A percentile compares a stretch with the other conserved stretches of the same genome.
phyloP scores from a whole-genome alignment of 768 basidiomycete species.

The Leucocoprinus leucothites region DNA sequence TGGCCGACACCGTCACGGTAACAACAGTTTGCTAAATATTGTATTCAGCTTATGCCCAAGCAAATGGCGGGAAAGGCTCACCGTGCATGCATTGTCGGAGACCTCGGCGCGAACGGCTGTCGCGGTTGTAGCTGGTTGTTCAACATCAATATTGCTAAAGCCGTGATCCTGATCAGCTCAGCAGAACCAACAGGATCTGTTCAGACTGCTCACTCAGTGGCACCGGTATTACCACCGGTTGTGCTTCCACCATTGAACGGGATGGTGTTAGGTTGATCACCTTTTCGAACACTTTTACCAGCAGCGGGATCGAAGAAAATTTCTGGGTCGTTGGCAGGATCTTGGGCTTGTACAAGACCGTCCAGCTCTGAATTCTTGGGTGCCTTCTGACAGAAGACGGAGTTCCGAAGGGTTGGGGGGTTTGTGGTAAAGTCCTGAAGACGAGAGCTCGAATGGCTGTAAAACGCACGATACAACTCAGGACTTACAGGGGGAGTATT shows the following conservation, averaged over 20 bases:
- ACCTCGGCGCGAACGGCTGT: background rate
- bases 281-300: constrained; percentile 38
- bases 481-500: constrained; percentile 52
- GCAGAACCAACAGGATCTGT: background rate
- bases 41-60: background rate
- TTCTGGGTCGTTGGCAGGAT: constrained; percentile 47
- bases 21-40: constrained; percentile 21
- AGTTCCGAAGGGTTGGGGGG: constrained; percentile 47
- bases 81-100: background rate
- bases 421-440: constrained; percentile 49
- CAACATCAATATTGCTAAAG: background rate
- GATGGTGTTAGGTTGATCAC: constrained; percentile 43
- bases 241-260: constrained; percentile 37
- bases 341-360: constrained; percentile 51
- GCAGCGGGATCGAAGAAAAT: constrained; percentile 48
- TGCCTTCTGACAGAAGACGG: constrained; percentile 54
- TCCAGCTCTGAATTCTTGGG: constrained; percentile 47
- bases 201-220: background rate
- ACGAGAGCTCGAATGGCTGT: background rate
- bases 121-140: background rate
- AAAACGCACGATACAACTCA: background rate
- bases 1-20: constrained; percentile 33
- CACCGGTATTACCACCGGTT: background rate
- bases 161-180: background rate
- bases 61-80: background rate